phyloP scores from a whole-genome alignment of 2,329 filamentous ascomycete genomes.

The Pezicula radicicola region DNA sequence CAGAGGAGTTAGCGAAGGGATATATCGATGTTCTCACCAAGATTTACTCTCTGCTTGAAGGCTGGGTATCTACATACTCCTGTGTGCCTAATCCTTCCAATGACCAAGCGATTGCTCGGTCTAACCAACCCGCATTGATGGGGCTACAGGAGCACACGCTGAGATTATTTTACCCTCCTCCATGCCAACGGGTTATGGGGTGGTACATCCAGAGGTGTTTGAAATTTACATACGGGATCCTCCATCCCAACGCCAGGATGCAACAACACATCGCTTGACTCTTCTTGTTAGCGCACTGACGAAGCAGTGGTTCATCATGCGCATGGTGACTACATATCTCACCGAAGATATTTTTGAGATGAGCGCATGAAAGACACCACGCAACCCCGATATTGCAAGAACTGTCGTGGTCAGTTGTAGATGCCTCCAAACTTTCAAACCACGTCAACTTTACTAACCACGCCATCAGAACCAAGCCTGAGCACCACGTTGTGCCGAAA shows the following conservation, averaged over 20 bases:
- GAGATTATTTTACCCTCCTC: conserved; percentile 21
- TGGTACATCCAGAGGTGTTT: too few species aligned
- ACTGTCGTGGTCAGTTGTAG: conserved; percentile 8
- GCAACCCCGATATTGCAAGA: conserved; percentile 17
- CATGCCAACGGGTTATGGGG: background rate
- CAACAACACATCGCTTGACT: conserved; percentile 26
- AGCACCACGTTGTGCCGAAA: too few species aligned
- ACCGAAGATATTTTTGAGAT: conserved; percentile 31
- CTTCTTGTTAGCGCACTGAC: conserved; percentile 29
- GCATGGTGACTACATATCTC: conserved; percentile 34
- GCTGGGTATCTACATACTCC: conserved; percentile 26
- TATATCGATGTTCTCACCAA: conserved; percentile 12
- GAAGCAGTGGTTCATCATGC: conserved; percentile 33
- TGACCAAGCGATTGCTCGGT: conserved; percentile 18
- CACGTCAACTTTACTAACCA: too few species aligned
- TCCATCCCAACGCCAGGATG: conserved; percentile 20
- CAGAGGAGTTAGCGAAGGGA: background rate
- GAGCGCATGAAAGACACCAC: conserved; percentile 32
- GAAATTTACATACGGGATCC: too few species aligned
- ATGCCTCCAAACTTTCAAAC: too few species aligned
- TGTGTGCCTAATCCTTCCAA: conserved; percentile 14
- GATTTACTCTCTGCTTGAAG: conserved; percentile 19
- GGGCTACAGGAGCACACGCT: conserved; percentile 35
- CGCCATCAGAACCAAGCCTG: too few species aligned
- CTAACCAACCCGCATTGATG: conserved; percentile 9